Percentiles rank a stretch among this genome's conserved stretches.
Conservation (phyloP, 2,329 filamentous ascomycete species). For the Colletotrichum abscissum region DNA sequence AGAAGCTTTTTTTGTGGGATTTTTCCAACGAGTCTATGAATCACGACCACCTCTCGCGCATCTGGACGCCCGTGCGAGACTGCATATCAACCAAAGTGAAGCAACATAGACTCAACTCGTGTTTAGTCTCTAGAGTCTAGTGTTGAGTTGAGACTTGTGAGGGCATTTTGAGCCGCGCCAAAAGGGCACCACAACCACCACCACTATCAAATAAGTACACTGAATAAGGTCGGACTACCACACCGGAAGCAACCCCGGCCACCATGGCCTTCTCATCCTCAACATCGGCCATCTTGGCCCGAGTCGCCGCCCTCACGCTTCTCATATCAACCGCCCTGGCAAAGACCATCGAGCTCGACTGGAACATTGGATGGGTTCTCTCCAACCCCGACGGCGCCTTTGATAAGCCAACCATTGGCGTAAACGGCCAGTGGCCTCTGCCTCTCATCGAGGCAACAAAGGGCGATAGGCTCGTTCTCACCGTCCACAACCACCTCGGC, state of each 20-base stretch:
- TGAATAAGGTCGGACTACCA: background rate
- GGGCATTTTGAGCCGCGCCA: background rate
- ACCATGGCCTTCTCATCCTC: conserved; percentile 18
- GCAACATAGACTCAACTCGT: background rate
- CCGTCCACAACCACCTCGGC: conserved; percentile 60
- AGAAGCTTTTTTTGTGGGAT: conserved; percentile 12
- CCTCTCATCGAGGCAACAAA: conserved; percentile 67
- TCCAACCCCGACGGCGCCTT: conserved; percentile 70
- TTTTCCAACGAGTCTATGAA: background rate
- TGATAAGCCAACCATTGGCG: conserved; percentile 68
- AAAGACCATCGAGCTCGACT: conserved; percentile 63
- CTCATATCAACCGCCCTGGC: conserved; percentile 8
- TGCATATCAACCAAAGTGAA: background rate
- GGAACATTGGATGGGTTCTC: conserved; percentile 71
- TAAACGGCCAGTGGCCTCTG: conserved; percentile 74
- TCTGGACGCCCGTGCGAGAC: background rate
- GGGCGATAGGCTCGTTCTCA: conserved; percentile 63
- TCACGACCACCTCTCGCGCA: background rate
- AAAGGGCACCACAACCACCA: background rate
- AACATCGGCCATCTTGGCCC: conserved; percentile 16
- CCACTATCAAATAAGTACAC: too few relatives aligned
- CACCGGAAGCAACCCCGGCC: background rate
- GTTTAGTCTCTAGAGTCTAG: too few relatives aligned
- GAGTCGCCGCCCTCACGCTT: conserved; percentile 15
- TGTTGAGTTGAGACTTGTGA: background rate